A percentile compares a stretch with the other conserved stretches of the same genome.
Conservation (phyloP, 306 rosid species). For the Cicer arietinum region DNA sequence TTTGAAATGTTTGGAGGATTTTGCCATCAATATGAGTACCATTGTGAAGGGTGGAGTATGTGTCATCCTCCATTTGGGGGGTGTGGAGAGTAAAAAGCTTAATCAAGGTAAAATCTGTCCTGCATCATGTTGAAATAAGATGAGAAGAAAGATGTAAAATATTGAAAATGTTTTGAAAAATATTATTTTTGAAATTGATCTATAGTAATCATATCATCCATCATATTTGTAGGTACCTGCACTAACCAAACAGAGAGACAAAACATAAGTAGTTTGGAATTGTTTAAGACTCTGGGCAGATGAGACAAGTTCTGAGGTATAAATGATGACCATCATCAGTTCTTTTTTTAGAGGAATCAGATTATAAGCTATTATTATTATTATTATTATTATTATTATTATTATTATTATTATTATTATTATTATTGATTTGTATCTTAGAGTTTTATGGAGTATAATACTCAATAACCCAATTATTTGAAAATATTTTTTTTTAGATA, state of each 20-base stretch:
- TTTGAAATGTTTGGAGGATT: conserved; percentile 79
- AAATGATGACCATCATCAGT: conserved; percentile 74
- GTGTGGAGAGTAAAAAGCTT: conserved; percentile 37
- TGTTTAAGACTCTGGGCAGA: conserved; percentile 62
- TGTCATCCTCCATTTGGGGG: conserved; percentile 83
- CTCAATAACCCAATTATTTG: too few relatives aligned
- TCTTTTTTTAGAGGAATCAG: conserved; percentile 61
- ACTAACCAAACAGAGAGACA: conserved; percentile 63
- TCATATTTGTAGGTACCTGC: conserved; percentile 65
- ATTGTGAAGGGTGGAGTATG: conserved; percentile 71
- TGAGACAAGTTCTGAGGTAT: conserved; percentile 74
- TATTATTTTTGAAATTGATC: conserved; percentile 32
- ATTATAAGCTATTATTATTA: conserved; percentile 40
- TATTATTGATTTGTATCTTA: not conserved
- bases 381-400: conserved; percentile 22
- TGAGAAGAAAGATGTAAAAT: conserved; percentile 36
- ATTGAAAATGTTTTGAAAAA: conserved; percentile 25
- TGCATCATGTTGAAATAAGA: conserved; percentile 47
- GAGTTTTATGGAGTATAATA: too few relatives aligned
- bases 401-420: conserved; percentile 20
- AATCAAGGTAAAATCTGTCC: conserved; percentile 57
- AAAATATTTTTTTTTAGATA: too few relatives aligned
- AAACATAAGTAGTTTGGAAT: conserved; percentile 66
- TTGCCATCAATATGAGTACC: conserved; percentile 72
- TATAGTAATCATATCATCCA: conserved; percentile 54